phyloP scores from a whole-genome alignment of 331 rosid genomes.

The Saraca asoca region DNA sequence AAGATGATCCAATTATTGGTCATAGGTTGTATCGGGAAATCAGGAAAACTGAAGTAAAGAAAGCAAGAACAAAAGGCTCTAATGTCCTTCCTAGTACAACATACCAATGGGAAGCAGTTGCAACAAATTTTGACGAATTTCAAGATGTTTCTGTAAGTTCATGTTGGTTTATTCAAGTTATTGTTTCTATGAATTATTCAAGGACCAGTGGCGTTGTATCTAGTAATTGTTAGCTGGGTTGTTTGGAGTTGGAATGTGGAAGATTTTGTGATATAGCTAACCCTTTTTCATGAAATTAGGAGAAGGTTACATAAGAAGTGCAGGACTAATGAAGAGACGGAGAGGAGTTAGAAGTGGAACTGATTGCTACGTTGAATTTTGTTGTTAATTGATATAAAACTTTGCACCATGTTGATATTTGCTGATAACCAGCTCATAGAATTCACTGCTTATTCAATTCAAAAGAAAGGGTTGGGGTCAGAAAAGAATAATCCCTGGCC shows the following conservation, averaged over 20 bases:
- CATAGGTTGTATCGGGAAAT: slow-evolving; percentile 90
- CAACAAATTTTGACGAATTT: slow-evolving; percentile 97
- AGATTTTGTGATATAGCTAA: slow-evolving; percentile 2
- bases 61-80: slow-evolving; percentile 86
- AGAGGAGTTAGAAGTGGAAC: neutral
- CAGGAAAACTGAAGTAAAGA: slow-evolving; percentile 81
- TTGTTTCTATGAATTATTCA: slow-evolving; percentile 8
- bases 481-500: neutral
- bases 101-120: slow-evolving; percentile 92
- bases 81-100: slow-evolving; percentile 69
- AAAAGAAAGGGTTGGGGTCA: neutral
- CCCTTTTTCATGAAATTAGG: neutral
- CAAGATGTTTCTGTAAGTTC: slow-evolving; percentile 91
- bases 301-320: neutral
- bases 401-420: slow-evolving; percentile 17
- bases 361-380: slow-evolving; percentile 22
- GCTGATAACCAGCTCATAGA: neutral
- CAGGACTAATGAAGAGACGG: neutral
- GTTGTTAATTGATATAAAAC: neutral
- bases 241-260: slow-evolving; percentile 24
- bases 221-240: slow-evolving; percentile 32
- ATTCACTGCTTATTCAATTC: slow-evolving; percentile 6
- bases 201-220: neutral
- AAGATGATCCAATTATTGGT: slow-evolving; percentile 85
- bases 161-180: slow-evolving; percentile 26